A percentile compares a stretch with the other conserved stretches of the same genome.
These are phyloP conservation scores for Mortierella sp. DNA, from an alignment of 371 early-diverging fungal genomes.

Conservation along the genomic window DNA sequence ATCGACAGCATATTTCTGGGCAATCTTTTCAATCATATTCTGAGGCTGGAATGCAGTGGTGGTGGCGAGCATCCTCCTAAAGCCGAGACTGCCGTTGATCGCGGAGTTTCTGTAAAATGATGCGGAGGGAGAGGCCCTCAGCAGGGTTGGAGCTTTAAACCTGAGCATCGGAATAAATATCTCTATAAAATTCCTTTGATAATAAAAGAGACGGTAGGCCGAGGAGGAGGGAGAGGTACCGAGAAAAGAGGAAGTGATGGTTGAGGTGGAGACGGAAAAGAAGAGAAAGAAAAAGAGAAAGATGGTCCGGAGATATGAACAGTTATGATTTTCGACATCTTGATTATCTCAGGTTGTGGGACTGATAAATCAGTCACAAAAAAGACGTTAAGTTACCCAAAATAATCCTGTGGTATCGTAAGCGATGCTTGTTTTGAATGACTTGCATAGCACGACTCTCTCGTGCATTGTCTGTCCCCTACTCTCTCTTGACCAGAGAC, in stretches of 20 bases:
- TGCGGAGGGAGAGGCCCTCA: constrained; percentile 7
- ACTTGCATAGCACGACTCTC: too few species aligned
- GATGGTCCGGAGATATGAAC: not conserved
- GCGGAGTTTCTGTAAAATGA: constrained; percentile 1
- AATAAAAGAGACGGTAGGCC: not conserved
- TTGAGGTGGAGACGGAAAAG: not conserved
- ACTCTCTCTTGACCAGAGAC: too few species aligned
- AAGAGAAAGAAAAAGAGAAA: constrained; percentile 5
- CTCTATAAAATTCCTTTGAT: not conserved
- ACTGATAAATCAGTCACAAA: too few species aligned
- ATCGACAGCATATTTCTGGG: constrained; percentile 88
- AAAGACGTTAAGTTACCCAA: too few species aligned
- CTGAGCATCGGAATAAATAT: constrained; percentile 13
- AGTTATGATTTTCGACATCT: not conserved
- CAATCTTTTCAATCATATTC: constrained; percentile 93
- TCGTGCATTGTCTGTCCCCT: too few species aligned
- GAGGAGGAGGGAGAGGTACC: not conserved
- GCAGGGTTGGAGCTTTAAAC: constrained; percentile 10
- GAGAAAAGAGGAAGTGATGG: not conserved
- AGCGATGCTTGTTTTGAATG: too few species aligned
- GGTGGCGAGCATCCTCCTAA: constrained; percentile 47
- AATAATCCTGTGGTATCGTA: too few species aligned
- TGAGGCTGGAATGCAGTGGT: constrained; percentile 62
- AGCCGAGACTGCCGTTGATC: not conserved
- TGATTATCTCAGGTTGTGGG: not conserved